Evolutionary conservation across 192 early-diverging fungal species (phyloP).

Genomic region (Backusella psychrophila): DNA sequence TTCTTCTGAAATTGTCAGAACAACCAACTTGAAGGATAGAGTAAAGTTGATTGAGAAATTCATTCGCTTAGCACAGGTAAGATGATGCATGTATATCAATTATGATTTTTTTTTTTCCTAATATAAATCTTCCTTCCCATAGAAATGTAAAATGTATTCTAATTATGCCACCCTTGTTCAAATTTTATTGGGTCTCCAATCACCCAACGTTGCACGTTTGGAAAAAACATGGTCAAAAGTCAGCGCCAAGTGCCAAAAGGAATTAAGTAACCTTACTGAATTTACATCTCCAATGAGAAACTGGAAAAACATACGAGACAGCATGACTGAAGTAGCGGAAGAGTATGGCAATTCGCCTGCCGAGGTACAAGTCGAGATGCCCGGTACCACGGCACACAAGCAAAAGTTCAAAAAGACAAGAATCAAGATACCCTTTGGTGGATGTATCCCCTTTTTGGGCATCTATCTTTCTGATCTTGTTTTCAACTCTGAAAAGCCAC

Average conservation of each 20-base stretch:
- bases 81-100: not conserved
- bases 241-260: conserved; percentile 33
- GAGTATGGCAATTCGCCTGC: conserved; percentile 49
- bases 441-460: conserved; percentile 62
- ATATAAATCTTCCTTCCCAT: not conserved
- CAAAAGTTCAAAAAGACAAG: conserved; percentile 24
- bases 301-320: conserved; percentile 57
- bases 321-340: conserved; percentile 51
- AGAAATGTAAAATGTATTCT: conserved; percentile 59
- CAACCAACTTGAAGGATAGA: conserved; percentile 41
- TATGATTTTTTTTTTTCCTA: not conserved
- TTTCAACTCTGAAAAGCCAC: conserved; percentile 56
- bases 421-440: conserved; percentile 44
- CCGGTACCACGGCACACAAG: conserved; percentile 9
- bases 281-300: conserved; percentile 56
- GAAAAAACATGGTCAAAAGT: conserved; percentile 55
- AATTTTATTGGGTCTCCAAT: conserved; percentile 56
- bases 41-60: conserved; percentile 60
- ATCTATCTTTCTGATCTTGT: conserved; percentile 59
- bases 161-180: conserved; percentile 66
- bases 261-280: conserved; percentile 46
- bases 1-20: conserved; percentile 50
- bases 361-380: conserved; percentile 35
- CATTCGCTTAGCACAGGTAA: conserved; percentile 59
- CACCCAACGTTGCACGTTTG: conserved; percentile 51